These are phyloP conservation scores for Avena atlantica DNA, from an alignment of 176 grass and related monocot species.

Conservation along the genomic window DNA sequence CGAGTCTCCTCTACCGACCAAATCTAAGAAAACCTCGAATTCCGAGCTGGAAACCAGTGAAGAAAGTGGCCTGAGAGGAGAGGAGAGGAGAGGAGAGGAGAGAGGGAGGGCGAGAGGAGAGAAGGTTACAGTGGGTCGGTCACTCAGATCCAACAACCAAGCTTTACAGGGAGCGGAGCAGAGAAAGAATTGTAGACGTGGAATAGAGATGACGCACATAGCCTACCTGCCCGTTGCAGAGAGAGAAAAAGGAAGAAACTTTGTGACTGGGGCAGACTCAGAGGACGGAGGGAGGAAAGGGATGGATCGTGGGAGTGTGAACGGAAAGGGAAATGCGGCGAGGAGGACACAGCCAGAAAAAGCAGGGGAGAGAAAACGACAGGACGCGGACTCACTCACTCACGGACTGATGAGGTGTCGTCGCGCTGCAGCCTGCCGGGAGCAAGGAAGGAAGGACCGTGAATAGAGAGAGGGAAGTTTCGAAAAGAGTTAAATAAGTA, in stretches of 20 bases:
- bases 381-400: background rate
- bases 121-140: background rate
- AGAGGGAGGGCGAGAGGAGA: background rate
- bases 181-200: background rate
- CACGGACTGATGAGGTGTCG: background rate
- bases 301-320: background rate
- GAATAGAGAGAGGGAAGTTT: too few relatives aligned
- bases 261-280: background rate
- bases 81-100: background rate
- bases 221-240: background rate
- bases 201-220: background rate
- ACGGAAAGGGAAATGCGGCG: background rate
- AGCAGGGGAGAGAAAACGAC: background rate
- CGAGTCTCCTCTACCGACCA: background rate
- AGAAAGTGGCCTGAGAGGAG: background rate
- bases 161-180: slow-evolving; percentile 33
- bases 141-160: slow-evolving; percentile 29
- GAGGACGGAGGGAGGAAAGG: background rate
- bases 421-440: background rate
- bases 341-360: background rate
- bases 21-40: background rate
- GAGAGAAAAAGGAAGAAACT: background rate
- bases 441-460: background rate
- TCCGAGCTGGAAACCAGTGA: background rate
- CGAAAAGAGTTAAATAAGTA: too few relatives aligned